Percentiles rank a stretch among this genome's conserved stretches.
phyloP scores from a whole-genome alignment of 331 rosid species.

The Stylosanthes scabra region DNA sequence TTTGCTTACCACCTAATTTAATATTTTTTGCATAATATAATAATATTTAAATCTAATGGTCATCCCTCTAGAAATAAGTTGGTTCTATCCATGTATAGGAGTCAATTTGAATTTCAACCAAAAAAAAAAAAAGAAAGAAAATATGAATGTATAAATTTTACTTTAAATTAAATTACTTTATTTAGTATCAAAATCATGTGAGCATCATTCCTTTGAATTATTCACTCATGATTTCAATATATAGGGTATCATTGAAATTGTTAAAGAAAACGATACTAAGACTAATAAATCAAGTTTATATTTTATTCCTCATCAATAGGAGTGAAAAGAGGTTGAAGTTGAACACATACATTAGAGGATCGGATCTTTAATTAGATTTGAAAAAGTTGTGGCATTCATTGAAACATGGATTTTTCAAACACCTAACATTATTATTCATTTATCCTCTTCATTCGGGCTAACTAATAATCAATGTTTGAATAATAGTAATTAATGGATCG shows the following conservation, averaged over 20 bases:
- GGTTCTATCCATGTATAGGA: too few species aligned
- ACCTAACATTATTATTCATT: not conserved
- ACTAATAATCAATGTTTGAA: conserved; percentile 22
- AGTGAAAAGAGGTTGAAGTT: not conserved
- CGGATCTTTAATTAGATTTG: not conserved
- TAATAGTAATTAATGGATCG: not conserved
- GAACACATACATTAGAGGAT: not conserved
- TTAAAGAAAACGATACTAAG: not conserved
- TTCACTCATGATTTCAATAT: not conserved
- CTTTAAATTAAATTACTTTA: too few species aligned
- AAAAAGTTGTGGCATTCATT: not conserved
- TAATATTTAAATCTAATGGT: too few species aligned
- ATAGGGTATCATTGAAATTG: not conserved
- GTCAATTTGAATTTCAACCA: too few species aligned
- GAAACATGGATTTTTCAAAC: conserved; percentile 14
- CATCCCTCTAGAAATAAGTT: too few species aligned
- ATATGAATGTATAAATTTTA: too few species aligned
- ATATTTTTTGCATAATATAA: too few species aligned
- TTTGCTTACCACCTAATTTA: too few species aligned
- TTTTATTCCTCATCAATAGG: not conserved
- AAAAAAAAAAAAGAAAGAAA: too few species aligned
- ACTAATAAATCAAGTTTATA: not conserved
- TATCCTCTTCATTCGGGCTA: not conserved
- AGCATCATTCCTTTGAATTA: not conserved
- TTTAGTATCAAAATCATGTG: not conserved